phyloP scores from a whole-genome alignment of 2,329 filamentous ascomycete genomes.

The Talaromyces islandicus region DNA sequence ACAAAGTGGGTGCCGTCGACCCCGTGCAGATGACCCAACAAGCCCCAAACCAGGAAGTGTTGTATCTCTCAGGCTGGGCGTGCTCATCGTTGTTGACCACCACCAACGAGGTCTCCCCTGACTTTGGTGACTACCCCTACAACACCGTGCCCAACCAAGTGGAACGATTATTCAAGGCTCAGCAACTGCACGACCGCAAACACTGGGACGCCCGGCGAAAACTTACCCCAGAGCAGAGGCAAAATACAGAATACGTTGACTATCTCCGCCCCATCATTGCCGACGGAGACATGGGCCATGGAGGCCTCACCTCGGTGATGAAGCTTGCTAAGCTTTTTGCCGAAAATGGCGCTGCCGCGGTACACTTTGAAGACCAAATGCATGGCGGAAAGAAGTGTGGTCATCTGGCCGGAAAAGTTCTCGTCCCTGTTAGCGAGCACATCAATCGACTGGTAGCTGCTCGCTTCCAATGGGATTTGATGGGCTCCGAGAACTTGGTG shows the following conservation, averaged over 20 bases:
- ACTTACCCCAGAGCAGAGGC: slow-evolving; percentile 66
- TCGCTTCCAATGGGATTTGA: slow-evolving; percentile 96
- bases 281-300: slow-evolving; percentile 93
- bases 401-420: slow-evolving; percentile 89
- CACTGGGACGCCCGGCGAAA: slow-evolving; percentile 83
- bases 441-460: slow-evolving; percentile 90
- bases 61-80: slow-evolving; percentile 96
- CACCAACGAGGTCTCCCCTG: slow-evolving; percentile 94
- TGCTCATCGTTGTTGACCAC: slow-evolving; percentile 88
- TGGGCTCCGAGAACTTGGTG: slow-evolving; percentile 91
- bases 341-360: slow-evolving; percentile 90
- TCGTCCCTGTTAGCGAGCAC: slow-evolving; percentile 90
- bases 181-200: slow-evolving; percentile 93
- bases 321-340: slow-evolving; percentile 97
- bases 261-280: slow-evolving; percentile 93
- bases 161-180: slow-evolving; percentile 90
- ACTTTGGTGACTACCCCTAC: slow-evolving; percentile 98
- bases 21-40: slow-evolving; percentile 99
- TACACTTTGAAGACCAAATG: slow-evolving; percentile 96
- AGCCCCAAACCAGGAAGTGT: slow-evolving; percentile 87
- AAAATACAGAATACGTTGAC: slow-evolving; percentile 74
- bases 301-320: slow-evolving; percentile 83
- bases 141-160: slow-evolving; percentile 99
- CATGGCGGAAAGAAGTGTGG: slow-evolving; percentile 99
- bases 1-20: slow-evolving; percentile 87